A percentile compares a stretch with the other conserved stretches of the same genome.
Conservation (phyloP, 768 basidiomycete species). For the Hericium rajendrae region DNA sequence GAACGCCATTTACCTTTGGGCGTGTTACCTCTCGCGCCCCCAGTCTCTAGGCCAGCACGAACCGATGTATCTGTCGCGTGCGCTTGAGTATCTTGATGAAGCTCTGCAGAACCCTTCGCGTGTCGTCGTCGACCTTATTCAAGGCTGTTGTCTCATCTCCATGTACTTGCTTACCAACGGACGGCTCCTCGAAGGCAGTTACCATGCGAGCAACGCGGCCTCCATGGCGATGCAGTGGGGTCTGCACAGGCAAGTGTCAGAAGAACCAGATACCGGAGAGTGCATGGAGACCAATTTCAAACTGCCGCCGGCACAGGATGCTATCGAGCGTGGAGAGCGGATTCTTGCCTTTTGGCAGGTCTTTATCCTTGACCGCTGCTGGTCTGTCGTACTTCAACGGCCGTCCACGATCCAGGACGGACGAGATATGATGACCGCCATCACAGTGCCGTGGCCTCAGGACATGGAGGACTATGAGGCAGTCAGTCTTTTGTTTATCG, state of each 20-base stretch:
- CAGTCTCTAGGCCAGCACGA: slow-evolving; percentile 64
- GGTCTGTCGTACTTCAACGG: slow-evolving; percentile 66
- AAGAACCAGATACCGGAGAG: slow-evolving; percentile 20
- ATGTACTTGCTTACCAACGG: slow-evolving; percentile 72
- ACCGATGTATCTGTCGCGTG: slow-evolving; percentile 54
- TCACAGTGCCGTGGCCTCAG: slow-evolving; percentile 73
- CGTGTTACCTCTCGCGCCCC: slow-evolving; percentile 70
- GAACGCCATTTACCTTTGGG: slow-evolving; percentile 78
- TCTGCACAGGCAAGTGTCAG: slow-evolving; percentile 39
- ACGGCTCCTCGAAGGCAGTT: slow-evolving; percentile 67
- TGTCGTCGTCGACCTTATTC: slow-evolving; percentile 59
- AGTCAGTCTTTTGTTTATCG: slow-evolving; percentile 29
- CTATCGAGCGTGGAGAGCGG: slow-evolving; percentile 58
- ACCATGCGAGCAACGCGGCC: slow-evolving; percentile 67
- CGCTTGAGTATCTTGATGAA: slow-evolving; percentile 53
- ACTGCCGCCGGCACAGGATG: slow-evolving; percentile 48
- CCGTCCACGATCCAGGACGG: slow-evolving; percentile 60
- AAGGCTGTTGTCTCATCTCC: slow-evolving; percentile 67
- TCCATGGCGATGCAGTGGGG: slow-evolving; percentile 67
- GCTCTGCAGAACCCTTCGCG: slow-evolving; percentile 48
- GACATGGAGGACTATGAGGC: slow-evolving; percentile 61
- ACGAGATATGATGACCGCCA: slow-evolving; percentile 43
- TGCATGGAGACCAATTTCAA: slow-evolving; percentile 30
- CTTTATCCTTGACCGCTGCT: slow-evolving; percentile 71
- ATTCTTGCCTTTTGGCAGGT: slow-evolving; percentile 79